Percentiles rank a stretch among this genome's conserved stretches.
These are phyloP conservation scores for Paramecium bursaria DNA, from an alignment of 73 alveolate species.

Conservation along the genomic window DNA sequence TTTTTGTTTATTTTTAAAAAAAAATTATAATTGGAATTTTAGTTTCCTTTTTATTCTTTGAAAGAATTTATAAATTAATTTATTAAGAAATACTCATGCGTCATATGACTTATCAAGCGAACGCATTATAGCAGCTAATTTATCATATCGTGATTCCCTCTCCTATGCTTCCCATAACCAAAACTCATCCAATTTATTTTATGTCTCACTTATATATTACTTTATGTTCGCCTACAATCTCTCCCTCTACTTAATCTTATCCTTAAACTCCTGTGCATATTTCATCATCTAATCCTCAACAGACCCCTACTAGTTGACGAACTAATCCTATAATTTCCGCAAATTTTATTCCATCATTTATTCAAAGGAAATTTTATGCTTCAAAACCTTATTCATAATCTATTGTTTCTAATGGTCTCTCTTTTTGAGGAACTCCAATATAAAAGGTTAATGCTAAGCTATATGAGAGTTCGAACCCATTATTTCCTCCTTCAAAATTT, in stretches of 20 bases:
- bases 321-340: conserved; percentile 33
- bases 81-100: too few relatives aligned
- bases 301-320: conserved; percentile 14
- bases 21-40: too few relatives aligned
- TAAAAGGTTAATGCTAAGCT: conserved; percentile 39
- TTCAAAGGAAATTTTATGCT: conserved; percentile 47
- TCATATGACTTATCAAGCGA: too few relatives aligned
- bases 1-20: too few relatives aligned
- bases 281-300: conserved; percentile 56
- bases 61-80: too few relatives aligned
- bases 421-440: background rate
- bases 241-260: conserved; percentile 50
- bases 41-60: too few relatives aligned
- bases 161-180: conserved; percentile 46
- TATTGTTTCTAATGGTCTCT: conserved; percentile 1
- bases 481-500: conserved; percentile 17
- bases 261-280: conserved; percentile 54
- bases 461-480: conserved; percentile 44
- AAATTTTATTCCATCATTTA: conserved; percentile 45
- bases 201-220: conserved; percentile 31
- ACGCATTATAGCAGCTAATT: conserved; percentile 18
- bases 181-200: conserved; percentile 49
- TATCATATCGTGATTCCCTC: conserved; percentile 34
- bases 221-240: conserved; percentile 30
- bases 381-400: background rate